Percentiles rank a stretch among this genome's conserved stretches.
These are phyloP conservation scores for Clohesyomyces aquaticus DNA, from an alignment of 495 filamentous ascomycete species.

Conservation along the genomic window DNA sequence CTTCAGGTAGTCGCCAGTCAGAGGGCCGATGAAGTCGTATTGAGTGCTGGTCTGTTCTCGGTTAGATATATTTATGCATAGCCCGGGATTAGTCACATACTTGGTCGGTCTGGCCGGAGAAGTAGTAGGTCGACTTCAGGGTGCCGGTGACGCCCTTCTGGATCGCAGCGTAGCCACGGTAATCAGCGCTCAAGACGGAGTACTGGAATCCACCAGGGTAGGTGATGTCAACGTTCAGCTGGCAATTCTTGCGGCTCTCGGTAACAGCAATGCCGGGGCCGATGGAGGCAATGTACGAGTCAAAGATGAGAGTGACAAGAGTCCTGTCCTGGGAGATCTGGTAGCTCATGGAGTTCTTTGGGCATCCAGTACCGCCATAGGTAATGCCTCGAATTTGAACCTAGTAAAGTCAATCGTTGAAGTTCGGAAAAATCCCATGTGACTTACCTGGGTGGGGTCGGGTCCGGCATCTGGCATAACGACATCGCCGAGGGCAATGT, in stretches of 20 bases:
- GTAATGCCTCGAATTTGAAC: constrained; percentile 48
- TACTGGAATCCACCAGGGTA: constrained; percentile 59
- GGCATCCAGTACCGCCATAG: constrained; percentile 62
- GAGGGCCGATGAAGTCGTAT: constrained; percentile 41
- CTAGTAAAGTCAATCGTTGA: constrained; percentile 6
- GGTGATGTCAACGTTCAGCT: constrained; percentile 55
- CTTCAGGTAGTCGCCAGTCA: constrained; percentile 43
- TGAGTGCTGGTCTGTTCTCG: constrained; percentile 31
- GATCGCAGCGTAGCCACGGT: constrained; percentile 55
- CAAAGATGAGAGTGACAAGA: constrained; percentile 55
- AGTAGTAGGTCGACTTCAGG: constrained; percentile 58
- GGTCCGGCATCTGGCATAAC: constrained; percentile 31
- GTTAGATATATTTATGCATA: background rate
- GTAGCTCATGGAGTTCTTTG: constrained; percentile 55
- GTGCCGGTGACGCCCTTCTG: constrained; percentile 51
- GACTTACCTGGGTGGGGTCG: constrained; percentile 10
- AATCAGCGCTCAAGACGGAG: constrained; percentile 56
- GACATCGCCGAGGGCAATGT: constrained; percentile 7
- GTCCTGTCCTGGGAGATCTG: constrained; percentile 57
- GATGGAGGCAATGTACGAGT: constrained; percentile 53
- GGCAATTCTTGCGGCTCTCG: constrained; percentile 56
- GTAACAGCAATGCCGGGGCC: constrained; percentile 48
- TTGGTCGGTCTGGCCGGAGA: constrained; percentile 50
- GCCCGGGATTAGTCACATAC: constrained; percentile 13
- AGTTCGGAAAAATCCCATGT: background rate